Conservation (phyloP, 1,284 basidiomycete species). For the Microbotryomycetes sp. region DNA sequence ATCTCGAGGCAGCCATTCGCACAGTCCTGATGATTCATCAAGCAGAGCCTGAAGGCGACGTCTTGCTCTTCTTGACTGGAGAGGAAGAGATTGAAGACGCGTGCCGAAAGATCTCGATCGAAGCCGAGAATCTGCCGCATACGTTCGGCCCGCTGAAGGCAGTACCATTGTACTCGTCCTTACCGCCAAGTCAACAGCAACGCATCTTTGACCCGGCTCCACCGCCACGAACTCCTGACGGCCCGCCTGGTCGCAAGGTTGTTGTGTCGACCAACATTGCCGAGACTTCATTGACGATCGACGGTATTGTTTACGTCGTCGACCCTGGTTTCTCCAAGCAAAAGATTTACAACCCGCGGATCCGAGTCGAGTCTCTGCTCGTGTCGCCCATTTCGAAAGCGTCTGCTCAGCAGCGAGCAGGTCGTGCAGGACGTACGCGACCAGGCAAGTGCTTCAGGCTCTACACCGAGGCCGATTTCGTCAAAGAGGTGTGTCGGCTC, state of each 20-base stretch:
- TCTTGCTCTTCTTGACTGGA: slow-evolving; percentile 91
- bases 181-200: slow-evolving; percentile 89
- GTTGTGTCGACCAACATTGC: slow-evolving; percentile 97
- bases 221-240: slow-evolving; percentile 52
- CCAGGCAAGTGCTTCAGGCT: slow-evolving; percentile 96
- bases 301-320: slow-evolving; percentile 97
- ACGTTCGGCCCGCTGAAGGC: slow-evolving; percentile 74
- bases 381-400: slow-evolving; percentile 96
- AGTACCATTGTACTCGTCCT: slow-evolving; percentile 85
- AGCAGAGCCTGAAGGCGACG: slow-evolving; percentile 87
- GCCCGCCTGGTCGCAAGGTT: slow-evolving; percentile 84
- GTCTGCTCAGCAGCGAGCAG: slow-evolving; percentile 90
- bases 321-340: slow-evolving; percentile 97
- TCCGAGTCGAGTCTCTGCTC: slow-evolving; percentile 87
- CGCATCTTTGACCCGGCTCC: slow-evolving; percentile 89
- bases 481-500: slow-evolving; percentile 52
- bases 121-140: slow-evolving; percentile 73
- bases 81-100: slow-evolving; percentile 98
- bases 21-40: slow-evolving; percentile 97
- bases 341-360: slow-evolving; percentile 94
- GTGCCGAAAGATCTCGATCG: slow-evolving; percentile 83
- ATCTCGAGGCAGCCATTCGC: slow-evolving; percentile 92
- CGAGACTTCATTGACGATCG: slow-evolving; percentile 95
- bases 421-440: slow-evolving; percentile 88
- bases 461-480: slow-evolving; percentile 97